phyloP scores from a whole-genome alignment of 164 flowering plant species.

The Dillenia suffruticosa region DNA sequence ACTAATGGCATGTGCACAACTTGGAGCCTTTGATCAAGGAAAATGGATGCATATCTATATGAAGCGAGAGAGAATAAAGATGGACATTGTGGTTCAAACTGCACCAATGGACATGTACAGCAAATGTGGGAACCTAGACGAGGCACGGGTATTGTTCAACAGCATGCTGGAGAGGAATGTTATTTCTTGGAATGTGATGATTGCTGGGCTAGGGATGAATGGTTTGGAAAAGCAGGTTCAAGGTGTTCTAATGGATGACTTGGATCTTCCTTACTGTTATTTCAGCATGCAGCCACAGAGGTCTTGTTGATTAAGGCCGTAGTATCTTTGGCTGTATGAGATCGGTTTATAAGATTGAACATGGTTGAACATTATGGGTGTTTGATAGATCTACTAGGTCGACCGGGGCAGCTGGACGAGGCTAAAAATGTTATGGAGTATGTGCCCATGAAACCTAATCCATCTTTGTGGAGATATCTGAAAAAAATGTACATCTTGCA shows the following conservation, averaged over 20 bases:
- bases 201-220: conserved; percentile 28
- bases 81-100: conserved; percentile 29
- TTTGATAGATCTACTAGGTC: conserved; percentile 32
- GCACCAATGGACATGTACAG: conserved; percentile 40
- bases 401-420: conserved; percentile 26
- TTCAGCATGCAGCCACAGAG: conserved; percentile 32
- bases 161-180: conserved; percentile 24
- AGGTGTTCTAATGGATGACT: conserved; percentile 21
- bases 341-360: conserved; percentile 15
- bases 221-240: conserved; percentile 23
- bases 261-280: conserved; percentile 28
- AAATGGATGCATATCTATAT: conserved; percentile 35
- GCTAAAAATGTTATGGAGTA: conserved; percentile 21
- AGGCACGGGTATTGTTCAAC: conserved; percentile 21
- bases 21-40: conserved; percentile 40
- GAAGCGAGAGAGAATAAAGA: conserved; percentile 14
- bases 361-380: conserved; percentile 38
- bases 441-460: conserved; percentile 26
- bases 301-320: conserved; percentile 27
- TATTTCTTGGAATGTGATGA: conserved; percentile 35
- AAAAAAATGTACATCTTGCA: conserved; percentile 18
- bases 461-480: too few species aligned
- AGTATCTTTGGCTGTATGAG: conserved; percentile 22
- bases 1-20: conserved; percentile 27
- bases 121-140: conserved; percentile 31